These are phyloP conservation scores for Wickerhamiella spandovensis DNA, from an alignment of 805 yeast genomes.

Conservation along the genomic window DNA sequence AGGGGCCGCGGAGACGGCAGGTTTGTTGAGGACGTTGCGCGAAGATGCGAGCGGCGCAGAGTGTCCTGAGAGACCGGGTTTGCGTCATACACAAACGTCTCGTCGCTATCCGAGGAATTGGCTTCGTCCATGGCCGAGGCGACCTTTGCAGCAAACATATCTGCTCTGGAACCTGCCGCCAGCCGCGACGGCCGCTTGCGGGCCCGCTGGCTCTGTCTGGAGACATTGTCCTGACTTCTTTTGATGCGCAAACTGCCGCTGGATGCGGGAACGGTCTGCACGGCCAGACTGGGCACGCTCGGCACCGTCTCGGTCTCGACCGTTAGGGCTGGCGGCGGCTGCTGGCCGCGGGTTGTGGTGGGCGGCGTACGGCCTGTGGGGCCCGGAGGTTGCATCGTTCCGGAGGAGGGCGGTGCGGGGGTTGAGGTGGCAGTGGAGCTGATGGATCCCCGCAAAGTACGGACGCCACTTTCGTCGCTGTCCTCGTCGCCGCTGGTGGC, in stretches of 20 bases:
- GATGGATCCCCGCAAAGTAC: neutral
- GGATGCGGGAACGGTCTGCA: constrained; percentile 12
- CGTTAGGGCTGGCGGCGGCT: constrained; percentile 17
- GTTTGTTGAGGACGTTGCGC: constrained; percentile 12
- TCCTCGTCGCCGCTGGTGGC: neutral
- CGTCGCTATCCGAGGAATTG: constrained; percentile 71
- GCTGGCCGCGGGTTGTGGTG: neutral
- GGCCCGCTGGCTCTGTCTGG: constrained; percentile 14
- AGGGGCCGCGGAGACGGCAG: constrained; percentile 13
- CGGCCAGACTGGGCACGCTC: constrained; percentile 30
- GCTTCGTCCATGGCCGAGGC: constrained; percentile 92
- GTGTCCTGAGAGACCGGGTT: constrained; percentile 15
- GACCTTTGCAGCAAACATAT: constrained; percentile 84
- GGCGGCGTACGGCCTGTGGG: neutral
- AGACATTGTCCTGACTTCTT: constrained; percentile 21
- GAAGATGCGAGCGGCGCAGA: constrained; percentile 14
- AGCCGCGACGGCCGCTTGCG: constrained; percentile 29
- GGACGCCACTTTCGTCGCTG: neutral
- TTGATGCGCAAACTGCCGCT: constrained; percentile 14
- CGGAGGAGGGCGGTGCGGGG: neutral
- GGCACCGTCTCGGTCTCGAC: constrained; percentile 55
- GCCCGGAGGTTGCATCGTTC: neutral
- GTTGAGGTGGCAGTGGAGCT: neutral
- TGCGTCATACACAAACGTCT: constrained; percentile 88
- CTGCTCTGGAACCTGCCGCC: constrained; percentile 58